A percentile compares a stretch with the other conserved stretches of the same genome.
Evolutionary conservation across 441 rosid species (phyloP).

Genomic region (Biscutella laevigata): DNA sequence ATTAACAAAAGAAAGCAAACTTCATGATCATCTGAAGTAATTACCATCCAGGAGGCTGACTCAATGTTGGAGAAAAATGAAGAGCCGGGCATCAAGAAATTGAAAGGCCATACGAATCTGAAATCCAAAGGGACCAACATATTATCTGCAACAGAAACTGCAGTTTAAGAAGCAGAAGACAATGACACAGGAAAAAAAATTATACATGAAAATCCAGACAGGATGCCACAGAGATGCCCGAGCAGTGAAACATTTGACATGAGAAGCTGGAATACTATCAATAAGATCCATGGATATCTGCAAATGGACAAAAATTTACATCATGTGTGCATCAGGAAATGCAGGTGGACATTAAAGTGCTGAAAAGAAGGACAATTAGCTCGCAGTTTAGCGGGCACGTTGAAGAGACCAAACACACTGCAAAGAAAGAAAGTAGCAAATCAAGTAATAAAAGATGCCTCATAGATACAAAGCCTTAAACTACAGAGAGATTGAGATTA

Average conservation of each 20-base stretch:
- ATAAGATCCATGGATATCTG: constrained; percentile 83
- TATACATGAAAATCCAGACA: constrained; percentile 91
- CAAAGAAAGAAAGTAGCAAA: constrained; percentile 26
- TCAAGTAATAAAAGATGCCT: not conserved
- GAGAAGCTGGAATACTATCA: constrained; percentile 71
- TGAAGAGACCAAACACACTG: constrained; percentile 95
- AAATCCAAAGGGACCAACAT: constrained; percentile 8
- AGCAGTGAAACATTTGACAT: constrained; percentile 90
- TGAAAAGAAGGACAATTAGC: constrained; percentile 12
- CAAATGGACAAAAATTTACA: constrained; percentile 18
- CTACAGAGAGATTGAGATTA: too few species aligned
- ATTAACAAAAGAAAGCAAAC: constrained; percentile 5
- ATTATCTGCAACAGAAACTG: constrained; percentile 13
- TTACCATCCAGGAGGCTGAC: constrained; percentile 77
- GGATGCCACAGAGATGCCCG: constrained; percentile 90
- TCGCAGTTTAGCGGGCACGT: constrained; percentile 87
- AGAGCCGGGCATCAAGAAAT: constrained; percentile 69
- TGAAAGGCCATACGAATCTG: constrained; percentile 83
- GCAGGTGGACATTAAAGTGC: not conserved
- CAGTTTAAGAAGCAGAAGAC: not conserved
- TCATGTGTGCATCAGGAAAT: constrained; percentile 12
- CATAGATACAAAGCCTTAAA: not conserved
- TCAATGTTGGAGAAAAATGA: constrained; percentile 73
- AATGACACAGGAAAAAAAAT: constrained; percentile 6
- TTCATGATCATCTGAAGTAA: constrained; percentile 21